These are phyloP conservation scores for Ceratobasidium sp. DNA, from an alignment of 1,284 basidiomycete genomes.

Conservation along the genomic window DNA sequence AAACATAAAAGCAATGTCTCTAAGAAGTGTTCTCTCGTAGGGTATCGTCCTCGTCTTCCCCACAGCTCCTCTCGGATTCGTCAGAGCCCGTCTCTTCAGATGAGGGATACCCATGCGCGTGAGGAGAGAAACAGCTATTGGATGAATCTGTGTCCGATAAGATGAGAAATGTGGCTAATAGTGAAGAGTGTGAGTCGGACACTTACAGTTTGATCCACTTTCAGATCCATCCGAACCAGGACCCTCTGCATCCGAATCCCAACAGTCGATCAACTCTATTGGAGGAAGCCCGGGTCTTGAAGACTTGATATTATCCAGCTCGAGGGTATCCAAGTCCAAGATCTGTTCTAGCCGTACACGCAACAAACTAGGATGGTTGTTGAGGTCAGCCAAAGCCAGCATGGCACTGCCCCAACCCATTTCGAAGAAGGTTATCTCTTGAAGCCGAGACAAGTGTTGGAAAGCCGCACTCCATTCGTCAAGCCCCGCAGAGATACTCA, in stretches of 20 bases:
- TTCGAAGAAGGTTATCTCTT: background rate
- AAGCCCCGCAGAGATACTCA: background rate
- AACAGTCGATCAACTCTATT: background rate
- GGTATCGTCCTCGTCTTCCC: background rate
- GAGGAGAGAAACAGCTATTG: conserved; percentile 10
- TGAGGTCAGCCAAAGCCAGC: background rate
- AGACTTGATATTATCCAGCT: background rate
- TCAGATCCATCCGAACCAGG: too few species aligned
- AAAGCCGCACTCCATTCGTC: background rate
- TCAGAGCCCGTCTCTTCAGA: conserved; percentile 3
- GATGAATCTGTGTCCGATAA: background rate
- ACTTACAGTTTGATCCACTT: conserved; percentile 11
- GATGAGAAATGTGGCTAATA: background rate
- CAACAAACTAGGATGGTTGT: too few species aligned
- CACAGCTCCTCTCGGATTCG: conserved; percentile 4
- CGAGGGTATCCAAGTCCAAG: background rate
- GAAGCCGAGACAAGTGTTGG: background rate
- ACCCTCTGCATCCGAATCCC: too few species aligned
- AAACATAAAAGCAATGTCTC: background rate
- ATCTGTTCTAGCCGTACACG: background rate
- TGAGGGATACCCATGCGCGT: background rate
- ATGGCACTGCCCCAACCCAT: background rate
- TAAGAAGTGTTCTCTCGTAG: background rate
- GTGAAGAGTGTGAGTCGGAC: background rate
- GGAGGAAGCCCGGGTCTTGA: background rate